phyloP scores from a whole-genome alignment of 2,329 filamentous ascomycete genomes.

The Ascosphaera aggregata region DNA sequence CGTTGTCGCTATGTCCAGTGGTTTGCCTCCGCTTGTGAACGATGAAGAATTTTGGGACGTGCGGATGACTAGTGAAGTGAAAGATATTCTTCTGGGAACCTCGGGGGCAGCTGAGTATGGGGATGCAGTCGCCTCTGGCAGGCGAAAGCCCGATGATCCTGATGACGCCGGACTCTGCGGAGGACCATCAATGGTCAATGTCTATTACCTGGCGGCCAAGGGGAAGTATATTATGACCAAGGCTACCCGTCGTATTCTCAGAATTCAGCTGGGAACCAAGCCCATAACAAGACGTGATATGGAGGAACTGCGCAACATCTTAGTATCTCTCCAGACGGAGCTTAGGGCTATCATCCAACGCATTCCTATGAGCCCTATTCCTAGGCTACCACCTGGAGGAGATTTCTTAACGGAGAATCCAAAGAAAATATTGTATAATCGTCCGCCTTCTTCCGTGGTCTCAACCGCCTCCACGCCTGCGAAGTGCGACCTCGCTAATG shows the following conservation, averaged over 20 bases:
- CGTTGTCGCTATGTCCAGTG: slow-evolving; percentile 26
- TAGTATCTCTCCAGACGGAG: slow-evolving; percentile 18
- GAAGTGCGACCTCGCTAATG: slow-evolving; percentile 12
- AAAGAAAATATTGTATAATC: background rate
- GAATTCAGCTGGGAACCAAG: slow-evolving; percentile 22
- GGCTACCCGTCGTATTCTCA: slow-evolving; percentile 20
- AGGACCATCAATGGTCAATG: slow-evolving; percentile 18
- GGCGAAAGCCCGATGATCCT: slow-evolving; percentile 16
- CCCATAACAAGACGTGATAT: slow-evolving; percentile 20
- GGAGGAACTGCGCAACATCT: slow-evolving; percentile 19
- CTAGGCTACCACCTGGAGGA: background rate
- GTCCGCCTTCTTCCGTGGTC: background rate
- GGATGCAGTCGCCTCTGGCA: slow-evolving; percentile 11
- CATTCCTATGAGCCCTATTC: slow-evolving; percentile 12
- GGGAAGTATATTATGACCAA: slow-evolving; percentile 23
- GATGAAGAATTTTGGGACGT: slow-evolving; percentile 27
- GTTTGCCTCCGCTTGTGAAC: slow-evolving; percentile 22
- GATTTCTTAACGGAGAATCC: background rate
- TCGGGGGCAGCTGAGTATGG: slow-evolving; percentile 17
- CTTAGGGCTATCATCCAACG: slow-evolving; percentile 20
- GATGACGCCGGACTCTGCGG: slow-evolving; percentile 20
- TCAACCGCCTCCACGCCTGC: background rate
- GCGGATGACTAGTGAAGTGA: slow-evolving; percentile 22
- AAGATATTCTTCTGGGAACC: slow-evolving; percentile 20
- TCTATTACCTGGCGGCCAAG: slow-evolving; percentile 20